Evolutionary conservation across 495 filamentous ascomycete species (phyloP), one percentile per base, ranked within the genome.

Genomic region (Cladorrhinum samala): DNA sequence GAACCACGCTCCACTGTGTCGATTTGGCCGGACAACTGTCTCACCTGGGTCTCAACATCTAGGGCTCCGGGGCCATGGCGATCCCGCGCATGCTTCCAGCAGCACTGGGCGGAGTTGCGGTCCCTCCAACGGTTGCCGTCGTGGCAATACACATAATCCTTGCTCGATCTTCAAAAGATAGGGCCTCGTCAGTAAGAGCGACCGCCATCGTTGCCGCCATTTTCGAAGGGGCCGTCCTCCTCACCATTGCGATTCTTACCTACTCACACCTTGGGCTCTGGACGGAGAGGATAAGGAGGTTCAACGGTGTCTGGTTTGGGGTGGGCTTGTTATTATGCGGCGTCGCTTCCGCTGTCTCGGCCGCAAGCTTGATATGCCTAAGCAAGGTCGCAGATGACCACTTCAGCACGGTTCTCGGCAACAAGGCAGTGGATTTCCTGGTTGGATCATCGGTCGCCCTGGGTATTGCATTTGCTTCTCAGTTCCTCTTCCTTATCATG

Each of bases 131-230:
- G 8, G 64, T 66, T 16, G 68, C 72, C 14, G 57, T 65, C 21
- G 33, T 77, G 18, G 63, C 63, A 27, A 59, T 74, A 6, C 68
- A 75, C 40, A 62, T 68, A 20, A 62, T 74, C 27, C 59, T 77
- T 21, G 70, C 73, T 7, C 64, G 56, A 16, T 72, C 66, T 45
- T 40, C 66, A 46, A 61, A 63, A 50, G 48, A 57, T 33, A 54
- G 60, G 6, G 37, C 61, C n/a, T 60, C 68, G 0, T 46, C 71
- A 3, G 65, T 68, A 18, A 57, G 61, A 49, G 55, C 52, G 30
- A 64, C 69, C 2, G 70, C 69, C 18, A 61, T 66, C 23, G 44
- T 75, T 23, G 67, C 72, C 20, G 63, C 62, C 2, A 53, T 65
- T 19, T 54, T 69, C 14, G 69, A 77, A 49, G 54, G 55, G 16